Percentiles rank a stretch among this genome's conserved stretches.
These are phyloP conservation scores for Fistulina hepatica DNA, from an alignment of 1,284 basidiomycete genomes.

Conservation along the genomic window DNA sequence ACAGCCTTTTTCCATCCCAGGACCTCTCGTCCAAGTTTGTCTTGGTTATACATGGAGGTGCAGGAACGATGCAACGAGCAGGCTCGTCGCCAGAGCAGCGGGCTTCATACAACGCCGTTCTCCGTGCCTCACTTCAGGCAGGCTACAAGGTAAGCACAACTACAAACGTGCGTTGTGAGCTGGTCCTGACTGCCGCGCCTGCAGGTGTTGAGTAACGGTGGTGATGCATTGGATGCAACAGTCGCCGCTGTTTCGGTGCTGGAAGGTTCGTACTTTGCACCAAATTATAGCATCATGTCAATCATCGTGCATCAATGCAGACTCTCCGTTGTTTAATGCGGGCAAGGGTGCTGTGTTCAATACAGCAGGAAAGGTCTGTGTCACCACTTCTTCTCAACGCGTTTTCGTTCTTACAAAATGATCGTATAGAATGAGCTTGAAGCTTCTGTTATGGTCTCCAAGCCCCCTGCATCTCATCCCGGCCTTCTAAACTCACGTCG, in stretches of 20 bases:
- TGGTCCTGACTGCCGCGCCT: not conserved
- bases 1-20: no score
- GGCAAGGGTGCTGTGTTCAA: slow-evolving; percentile 78
- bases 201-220: slow-evolving; percentile 3
- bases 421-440: slow-evolving; percentile 80
- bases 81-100: slow-evolving; percentile 55
- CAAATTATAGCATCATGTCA: not conserved
- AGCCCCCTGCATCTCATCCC: slow-evolving; percentile 54
- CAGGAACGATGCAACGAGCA: slow-evolving; percentile 50
- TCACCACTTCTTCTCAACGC: not conserved
- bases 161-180: not conserved
- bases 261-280: slow-evolving; percentile 43
- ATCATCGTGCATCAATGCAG: slow-evolving; percentile 25
- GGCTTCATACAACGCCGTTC: slow-evolving; percentile 43
- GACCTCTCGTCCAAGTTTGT: slow-evolving; percentile 35
- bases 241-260: slow-evolving; percentile 62
- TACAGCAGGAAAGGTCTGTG: slow-evolving; percentile 53
- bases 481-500: slow-evolving; percentile 47
- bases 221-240: slow-evolving; percentile 72
- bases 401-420: not conserved
- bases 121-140: slow-evolving; percentile 44
- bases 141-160: slow-evolving; percentile 44
- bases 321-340: slow-evolving; percentile 68
- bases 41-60: slow-evolving; percentile 73
- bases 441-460: slow-evolving; percentile 67